Base-by-base conservation (phyloP, 441 rosid species). In the Pelargonium myrrhifolium region DNA sequence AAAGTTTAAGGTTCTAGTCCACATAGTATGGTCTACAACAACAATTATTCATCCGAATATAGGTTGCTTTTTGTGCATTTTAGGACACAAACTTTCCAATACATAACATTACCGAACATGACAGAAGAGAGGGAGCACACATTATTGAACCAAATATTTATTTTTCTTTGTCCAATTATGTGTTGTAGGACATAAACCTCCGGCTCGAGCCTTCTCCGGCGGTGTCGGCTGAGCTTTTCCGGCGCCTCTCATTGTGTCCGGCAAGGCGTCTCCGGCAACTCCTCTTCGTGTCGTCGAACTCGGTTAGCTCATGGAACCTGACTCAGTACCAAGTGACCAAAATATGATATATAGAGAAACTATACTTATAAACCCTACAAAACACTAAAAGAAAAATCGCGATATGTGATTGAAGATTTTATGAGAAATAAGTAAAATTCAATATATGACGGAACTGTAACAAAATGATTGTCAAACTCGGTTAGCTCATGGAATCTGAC, bases 391-490 rank as follows among this genome's bases (percentile, higher is more conserved):
- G n/a, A n/a, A n/a, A n/a, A n/a, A n/a, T n/a, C n/a, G n/a, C n/a
- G n/a, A n/a, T n/a, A n/a, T n/a, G n/a, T n/a, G n/a, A n/a, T n/a
- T n/a, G n/a, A n/a, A n/a, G n/a, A n/a, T n/a, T n/a, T n/a, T n/a
- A n/a, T n/a, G n/a, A n/a, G n/a, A n/a, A n/a, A n/a, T n/a, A n/a
- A n/a, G n/a, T n/a, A n/a, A n/a, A n/a, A n/a, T n/a, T n/a, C n/a
- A n/a, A n/a, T n/a, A n/a, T n/a, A n/a, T n/a, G n/a, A n/a, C n/a
- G n/a, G n/a, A n/a, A n/a, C n/a, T n/a, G n/a, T n/a, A n/a, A n/a
- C n/a, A n/a, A n/a, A n/a, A n/a, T n/a, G n/a, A n/a, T n/a, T n/a
- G 73, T 87, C 93, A 21, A 87, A 85, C 74, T 87, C 90, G 14
- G 72, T 42, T 22, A 87, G 76, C 70, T 85, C 90, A 58, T 87